These are phyloP conservation scores for Aspergillus neotritici DNA, from an alignment of 2,329 filamentous ascomycete genomes.

Conservation along the genomic window DNA sequence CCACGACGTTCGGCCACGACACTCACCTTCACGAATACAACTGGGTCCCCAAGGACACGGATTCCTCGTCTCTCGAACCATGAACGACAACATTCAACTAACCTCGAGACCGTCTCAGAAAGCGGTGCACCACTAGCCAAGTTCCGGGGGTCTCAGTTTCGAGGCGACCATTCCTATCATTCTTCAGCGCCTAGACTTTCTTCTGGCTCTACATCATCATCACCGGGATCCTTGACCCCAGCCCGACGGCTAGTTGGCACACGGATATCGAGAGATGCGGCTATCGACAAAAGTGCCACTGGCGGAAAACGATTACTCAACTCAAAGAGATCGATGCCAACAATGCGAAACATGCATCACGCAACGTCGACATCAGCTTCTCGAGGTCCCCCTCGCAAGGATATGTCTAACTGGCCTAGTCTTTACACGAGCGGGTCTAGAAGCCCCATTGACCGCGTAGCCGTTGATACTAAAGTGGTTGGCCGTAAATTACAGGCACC, in stretches of 20 bases:
- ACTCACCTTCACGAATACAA: conserved; percentile 83
- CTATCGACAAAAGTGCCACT: conserved; percentile 45
- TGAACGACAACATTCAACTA: conserved; percentile 64
- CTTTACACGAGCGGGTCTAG: conserved; percentile 51
- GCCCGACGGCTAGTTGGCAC: conserved; percentile 54
- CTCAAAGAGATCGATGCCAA: conserved; percentile 57
- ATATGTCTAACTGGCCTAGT: conserved; percentile 28
- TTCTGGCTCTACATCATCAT: conserved; percentile 55
- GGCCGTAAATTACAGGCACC: conserved; percentile 61
- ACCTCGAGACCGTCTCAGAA: conserved; percentile 87
- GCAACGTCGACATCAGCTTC: conserved; percentile 26
- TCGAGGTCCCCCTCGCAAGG: conserved; percentile 35
- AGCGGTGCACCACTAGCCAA: conserved; percentile 67
- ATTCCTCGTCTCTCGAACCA: conserved; percentile 72
- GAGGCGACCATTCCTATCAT: conserved; percentile 59
- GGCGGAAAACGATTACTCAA: conserved; percentile 52
- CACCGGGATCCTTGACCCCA: conserved; percentile 55
- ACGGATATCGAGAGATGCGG: conserved; percentile 31
- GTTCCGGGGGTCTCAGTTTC: conserved; percentile 59
- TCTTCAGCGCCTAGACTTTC: conserved; percentile 62
- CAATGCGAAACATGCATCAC: conserved; percentile 45
- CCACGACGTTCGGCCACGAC: conserved; percentile 69
- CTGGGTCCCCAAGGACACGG: conserved; percentile 55
- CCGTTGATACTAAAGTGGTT: conserved; percentile 33
- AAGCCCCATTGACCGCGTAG: conserved; percentile 61